phyloP scores from a whole-genome alignment of 805 yeast species.

The Wickerhamomyces ciferrii region DNA sequence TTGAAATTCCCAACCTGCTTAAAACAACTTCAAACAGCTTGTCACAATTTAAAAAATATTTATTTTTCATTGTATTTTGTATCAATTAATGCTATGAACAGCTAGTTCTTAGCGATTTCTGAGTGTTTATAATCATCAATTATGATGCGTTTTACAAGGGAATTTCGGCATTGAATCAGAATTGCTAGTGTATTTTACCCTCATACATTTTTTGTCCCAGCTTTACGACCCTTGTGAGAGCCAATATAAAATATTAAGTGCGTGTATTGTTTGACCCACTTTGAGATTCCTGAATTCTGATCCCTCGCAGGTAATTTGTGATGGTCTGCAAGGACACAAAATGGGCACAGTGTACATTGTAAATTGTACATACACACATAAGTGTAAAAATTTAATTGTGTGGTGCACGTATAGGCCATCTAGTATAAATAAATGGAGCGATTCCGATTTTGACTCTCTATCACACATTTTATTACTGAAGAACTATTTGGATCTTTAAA shows the following conservation, averaged over 20 bases:
- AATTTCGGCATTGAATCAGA: too few relatives aligned
- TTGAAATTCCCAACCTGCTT: not conserved
- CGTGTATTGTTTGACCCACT: not conserved
- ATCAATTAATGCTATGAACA: too few relatives aligned
- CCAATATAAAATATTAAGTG: too few relatives aligned
- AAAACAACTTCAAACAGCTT: not conserved
- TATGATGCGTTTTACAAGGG: too few relatives aligned
- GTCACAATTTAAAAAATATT: not conserved
- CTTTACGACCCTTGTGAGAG: too few relatives aligned
- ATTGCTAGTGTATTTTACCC: too few relatives aligned
- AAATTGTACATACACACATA: not conserved
- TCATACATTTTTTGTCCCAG: too few relatives aligned
- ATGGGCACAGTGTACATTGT: not conserved
- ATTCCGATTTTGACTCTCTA: not conserved
- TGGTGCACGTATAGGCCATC: too few relatives aligned
- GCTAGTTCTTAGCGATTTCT: too few relatives aligned
- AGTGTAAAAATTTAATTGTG: not conserved
- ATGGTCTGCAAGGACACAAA: not conserved
- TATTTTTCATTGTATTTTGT: too few relatives aligned
- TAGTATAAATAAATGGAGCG: not conserved
- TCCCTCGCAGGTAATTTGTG: not conserved
- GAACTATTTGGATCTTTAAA: not conserved
- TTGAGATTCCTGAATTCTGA: not conserved
- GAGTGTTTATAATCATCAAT: too few relatives aligned
- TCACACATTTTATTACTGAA: not conserved